Percentiles rank a stretch among this genome's conserved stretches.
Conservation (phyloP, 2,329 filamentous ascomycete species). For the Penicillium thymicola region DNA sequence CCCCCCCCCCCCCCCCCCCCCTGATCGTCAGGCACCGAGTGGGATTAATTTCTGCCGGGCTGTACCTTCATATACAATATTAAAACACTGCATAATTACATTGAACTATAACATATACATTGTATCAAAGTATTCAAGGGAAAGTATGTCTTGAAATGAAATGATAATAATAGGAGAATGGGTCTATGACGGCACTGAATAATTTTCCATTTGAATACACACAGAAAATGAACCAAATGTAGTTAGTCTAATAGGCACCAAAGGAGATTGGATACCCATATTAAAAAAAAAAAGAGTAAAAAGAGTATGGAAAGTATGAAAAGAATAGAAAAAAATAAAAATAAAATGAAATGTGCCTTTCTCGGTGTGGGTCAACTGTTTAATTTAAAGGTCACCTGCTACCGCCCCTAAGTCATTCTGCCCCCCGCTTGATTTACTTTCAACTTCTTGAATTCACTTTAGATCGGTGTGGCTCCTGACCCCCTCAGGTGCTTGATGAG, state of each 20-base stretch:
- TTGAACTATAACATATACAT: background rate
- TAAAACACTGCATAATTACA: background rate
- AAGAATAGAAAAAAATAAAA: background rate
- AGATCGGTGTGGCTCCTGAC: background rate
- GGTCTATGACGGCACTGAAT: background rate
- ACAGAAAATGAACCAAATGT: background rate
- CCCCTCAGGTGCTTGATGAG: background rate
- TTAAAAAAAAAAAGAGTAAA: background rate
- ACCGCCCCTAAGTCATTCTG: slow-evolving; percentile 8
- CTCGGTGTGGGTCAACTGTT: slow-evolving; percentile 5
- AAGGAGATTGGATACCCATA: background rate
- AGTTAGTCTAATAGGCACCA: background rate
- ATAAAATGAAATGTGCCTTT: background rate
- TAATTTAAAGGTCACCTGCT: slow-evolving; percentile 8
- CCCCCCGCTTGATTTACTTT: background rate
- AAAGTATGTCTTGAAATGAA: too few species aligned
- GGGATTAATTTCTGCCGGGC: background rate
- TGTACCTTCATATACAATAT: background rate
- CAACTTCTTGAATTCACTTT: background rate
- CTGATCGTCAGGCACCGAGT: slow-evolving; percentile 15
- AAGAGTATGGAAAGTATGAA: background rate
- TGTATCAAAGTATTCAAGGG: background rate
- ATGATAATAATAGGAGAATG: background rate
- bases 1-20: slow-evolving; percentile 2
- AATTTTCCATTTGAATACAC: background rate